Evolutionary conservation across 331 rosid genomes (phyloP).

Genomic region (Ulmus americana): DNA sequence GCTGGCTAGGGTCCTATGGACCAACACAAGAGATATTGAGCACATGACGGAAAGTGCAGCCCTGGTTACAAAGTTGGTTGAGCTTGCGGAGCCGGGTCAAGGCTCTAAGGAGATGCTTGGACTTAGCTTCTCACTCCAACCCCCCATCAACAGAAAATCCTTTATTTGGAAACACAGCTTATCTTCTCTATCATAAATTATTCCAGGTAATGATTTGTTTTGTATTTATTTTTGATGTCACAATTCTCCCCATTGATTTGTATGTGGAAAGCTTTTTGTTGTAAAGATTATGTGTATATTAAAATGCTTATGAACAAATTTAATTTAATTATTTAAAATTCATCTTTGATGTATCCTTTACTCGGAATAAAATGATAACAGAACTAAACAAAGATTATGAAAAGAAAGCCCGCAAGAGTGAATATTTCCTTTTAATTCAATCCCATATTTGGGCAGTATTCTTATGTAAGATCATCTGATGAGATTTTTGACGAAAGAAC

Average conservation of each 20-base stretch:
- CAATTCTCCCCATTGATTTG: not conserved
- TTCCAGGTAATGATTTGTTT: not conserved
- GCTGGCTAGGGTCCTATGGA: conserved; percentile 55
- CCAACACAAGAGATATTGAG: conserved; percentile 42
- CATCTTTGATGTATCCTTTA: not conserved
- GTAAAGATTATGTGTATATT: conserved; percentile 8
- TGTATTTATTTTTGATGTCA: not conserved
- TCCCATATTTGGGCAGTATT: too few species aligned
- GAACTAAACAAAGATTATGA: not conserved
- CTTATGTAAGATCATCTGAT: too few species aligned
- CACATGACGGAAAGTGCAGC: conserved; percentile 62
- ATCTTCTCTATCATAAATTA: conserved; percentile 27
- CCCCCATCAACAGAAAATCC: conserved; percentile 19
- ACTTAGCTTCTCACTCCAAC: conserved; percentile 45
- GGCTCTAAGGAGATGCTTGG: conserved; percentile 53
- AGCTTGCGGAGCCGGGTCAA: conserved; percentile 39
- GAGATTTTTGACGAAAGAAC: too few species aligned
- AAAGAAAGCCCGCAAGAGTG: too few species aligned
- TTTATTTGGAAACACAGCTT: conserved; percentile 39
- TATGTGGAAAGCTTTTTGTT: not conserved
- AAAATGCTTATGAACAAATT: not conserved
- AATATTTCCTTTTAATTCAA: too few species aligned
- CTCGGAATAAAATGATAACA: not conserved
- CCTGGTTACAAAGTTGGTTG: conserved; percentile 69
- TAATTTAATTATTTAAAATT: not conserved